Percentiles rank a stretch among this genome's conserved stretches.
phyloP scores from a whole-genome alignment of 306 rosid genomes.

The apple (Malus domestica) region ASM211411v1 NC_041802.1:10001501-10002000 shows the following conservation, averaged over 20 bases:
- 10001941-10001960: slow-evolving; percentile 22
- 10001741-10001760: no score
- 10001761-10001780: no score
- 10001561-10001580: no score
- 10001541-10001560: no score
- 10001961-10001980: slow-evolving; percentile 22
- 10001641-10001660: no score
- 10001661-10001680: no score
- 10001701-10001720: not conserved
- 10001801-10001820: slow-evolving; percentile 14
- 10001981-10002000: slow-evolving; percentile 37
- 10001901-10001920: slow-evolving; percentile 9
- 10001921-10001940: slow-evolving; percentile 15
- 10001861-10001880: slow-evolving; percentile 37
- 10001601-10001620: no score
- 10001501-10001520: not conserved
- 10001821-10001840: slow-evolving; percentile 13
- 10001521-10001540: no score
- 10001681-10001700: not conserved
- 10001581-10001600: no score
- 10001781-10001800: no score
- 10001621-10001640: no score
- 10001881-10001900: slow-evolving; percentile 16
- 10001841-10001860: slow-evolving; percentile 22
- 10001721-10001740: no score